phyloP scores from a whole-genome alignment of 2,329 filamentous ascomycete species.

The Purpureocillium lavendulum region DNA sequence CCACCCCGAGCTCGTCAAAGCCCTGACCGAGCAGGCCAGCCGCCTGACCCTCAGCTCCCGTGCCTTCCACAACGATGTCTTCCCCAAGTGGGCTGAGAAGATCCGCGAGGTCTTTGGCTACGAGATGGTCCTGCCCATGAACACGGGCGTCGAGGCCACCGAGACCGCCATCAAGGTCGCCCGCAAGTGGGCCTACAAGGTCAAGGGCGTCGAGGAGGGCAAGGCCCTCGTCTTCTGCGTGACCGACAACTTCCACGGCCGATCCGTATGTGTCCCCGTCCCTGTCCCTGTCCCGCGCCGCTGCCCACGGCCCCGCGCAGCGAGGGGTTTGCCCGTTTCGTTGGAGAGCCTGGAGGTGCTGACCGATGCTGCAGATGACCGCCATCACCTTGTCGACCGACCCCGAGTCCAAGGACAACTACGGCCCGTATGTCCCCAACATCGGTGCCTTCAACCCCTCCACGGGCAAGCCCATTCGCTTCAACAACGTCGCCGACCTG shows the following conservation, averaged over 20 bases:
- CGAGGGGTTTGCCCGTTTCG: not conserved
- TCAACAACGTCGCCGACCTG: constrained; percentile 77
- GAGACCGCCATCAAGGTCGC: constrained; percentile 96
- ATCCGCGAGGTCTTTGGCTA: constrained; percentile 84
- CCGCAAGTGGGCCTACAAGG: constrained; percentile 96
- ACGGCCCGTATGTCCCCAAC: constrained; percentile 88
- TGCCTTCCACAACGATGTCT: constrained; percentile 97
- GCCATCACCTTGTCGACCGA: constrained; percentile 94
- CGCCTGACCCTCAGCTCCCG: constrained; percentile 86
- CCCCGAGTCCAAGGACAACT: constrained; percentile 92
- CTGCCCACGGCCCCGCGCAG: no score
- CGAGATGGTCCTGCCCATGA: constrained; percentile 98
- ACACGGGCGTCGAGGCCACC: constrained; percentile 92
- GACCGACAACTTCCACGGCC: constrained; percentile 90
- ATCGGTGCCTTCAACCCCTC: constrained; percentile 70
- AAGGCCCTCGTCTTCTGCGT: constrained; percentile 80
- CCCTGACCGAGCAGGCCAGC: constrained; percentile 79
- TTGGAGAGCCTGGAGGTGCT: not conserved
- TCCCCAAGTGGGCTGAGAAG: constrained; percentile 91
- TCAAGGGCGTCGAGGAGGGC: constrained; percentile 78
- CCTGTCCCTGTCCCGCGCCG: not conserved
- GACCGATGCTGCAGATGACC: constrained; percentile 56
- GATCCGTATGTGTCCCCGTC: constrained; percentile 58
- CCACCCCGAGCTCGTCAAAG: constrained; percentile 90
- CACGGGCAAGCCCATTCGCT: constrained; percentile 69